A percentile compares a stretch with the other conserved stretches of the same genome.
phyloP scores from a whole-genome alignment of 495 filamentous ascomycete species.

The Xylaria intraflava region DNA sequence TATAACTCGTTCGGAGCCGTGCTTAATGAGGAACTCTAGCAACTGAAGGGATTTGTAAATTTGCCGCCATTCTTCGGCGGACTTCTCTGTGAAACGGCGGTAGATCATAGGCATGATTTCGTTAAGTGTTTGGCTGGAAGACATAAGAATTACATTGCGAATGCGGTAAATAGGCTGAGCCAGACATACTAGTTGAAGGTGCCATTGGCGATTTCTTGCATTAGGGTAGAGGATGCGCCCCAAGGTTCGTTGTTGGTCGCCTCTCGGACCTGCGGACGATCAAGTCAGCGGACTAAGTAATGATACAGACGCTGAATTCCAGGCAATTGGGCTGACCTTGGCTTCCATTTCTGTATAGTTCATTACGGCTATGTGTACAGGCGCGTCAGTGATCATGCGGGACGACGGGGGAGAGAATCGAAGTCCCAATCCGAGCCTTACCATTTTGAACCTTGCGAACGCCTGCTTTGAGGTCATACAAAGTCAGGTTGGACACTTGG shows the following conservation, averaged over 20 bases:
- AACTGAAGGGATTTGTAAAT: constrained; percentile 98
- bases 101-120: constrained; percentile 99
- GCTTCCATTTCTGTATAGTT: constrained; percentile 99
- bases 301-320: neutral
- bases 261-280: constrained; percentile 65
- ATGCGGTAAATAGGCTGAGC: neutral
- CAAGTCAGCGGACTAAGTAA: constrained; percentile 8
- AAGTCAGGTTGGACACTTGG: constrained; percentile 83
- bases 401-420: neutral
- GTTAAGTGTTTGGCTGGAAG: constrained; percentile 79
- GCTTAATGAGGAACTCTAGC: constrained; percentile 96
- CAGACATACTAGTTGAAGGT: constrained; percentile 91
- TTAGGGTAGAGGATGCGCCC: constrained; percentile 83
- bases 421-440: constrained; percentile 37
- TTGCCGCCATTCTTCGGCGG: constrained; percentile 97
- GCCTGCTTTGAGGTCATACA: constrained; percentile 96
- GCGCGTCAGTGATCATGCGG: constrained; percentile 10
- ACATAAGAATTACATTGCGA: neutral
- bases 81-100: constrained; percentile 96
- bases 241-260: constrained; percentile 97
- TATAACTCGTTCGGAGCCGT: constrained; percentile 94
- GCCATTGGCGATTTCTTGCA: constrained; percentile 94
- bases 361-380: constrained; percentile 70
- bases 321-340: constrained; percentile 56
- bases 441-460: constrained; percentile 99